Evolutionary conservation across 1,284 basidiomycete genomes (phyloP).

Genomic region (Moesziomyces globuligerus): DNA sequence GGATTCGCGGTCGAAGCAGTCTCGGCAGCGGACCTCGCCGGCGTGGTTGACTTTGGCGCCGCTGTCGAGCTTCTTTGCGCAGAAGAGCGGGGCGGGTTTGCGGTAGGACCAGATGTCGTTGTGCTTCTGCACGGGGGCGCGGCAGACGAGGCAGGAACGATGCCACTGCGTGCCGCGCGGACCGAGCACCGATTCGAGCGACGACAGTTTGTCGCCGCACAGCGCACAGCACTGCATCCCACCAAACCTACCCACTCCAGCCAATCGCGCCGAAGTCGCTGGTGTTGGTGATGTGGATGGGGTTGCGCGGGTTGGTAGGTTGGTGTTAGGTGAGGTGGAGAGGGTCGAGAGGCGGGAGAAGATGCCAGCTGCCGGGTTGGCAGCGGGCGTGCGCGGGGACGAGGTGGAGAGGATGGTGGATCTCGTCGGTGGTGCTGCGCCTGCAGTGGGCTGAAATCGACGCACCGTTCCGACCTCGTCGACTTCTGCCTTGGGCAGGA

Average conservation of each 20-base stretch:
- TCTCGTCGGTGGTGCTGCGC: conserved; percentile 47
- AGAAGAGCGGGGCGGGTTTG: conserved; percentile 1
- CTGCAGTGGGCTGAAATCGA: conserved; percentile 47
- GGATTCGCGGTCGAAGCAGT: conserved; percentile 46
- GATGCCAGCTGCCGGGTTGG: conserved; percentile 49
- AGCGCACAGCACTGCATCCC: conserved; percentile 50
- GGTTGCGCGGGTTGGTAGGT: too few species aligned
- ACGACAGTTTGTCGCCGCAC: conserved; percentile 43
- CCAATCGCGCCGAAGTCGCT: too few species aligned
- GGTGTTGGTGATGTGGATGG: neutral
- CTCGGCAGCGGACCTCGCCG: conserved; percentile 53
- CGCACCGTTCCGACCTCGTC: too few species aligned
- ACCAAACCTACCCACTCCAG: conserved; percentile 27
- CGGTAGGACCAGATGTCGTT: neutral
- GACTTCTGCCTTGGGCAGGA: neutral
- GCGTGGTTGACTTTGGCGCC: conserved; percentile 51
- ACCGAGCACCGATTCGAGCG: conserved; percentile 50
- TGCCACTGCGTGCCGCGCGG: conserved; percentile 55
- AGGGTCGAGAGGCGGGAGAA: conserved; percentile 28
- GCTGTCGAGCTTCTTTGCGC: conserved; percentile 51
- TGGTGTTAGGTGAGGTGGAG: conserved; percentile 11
- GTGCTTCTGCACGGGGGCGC: conserved; percentile 3
- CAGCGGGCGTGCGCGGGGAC: neutral
- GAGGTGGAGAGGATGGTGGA: conserved; percentile 20
- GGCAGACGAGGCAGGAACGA: conserved; percentile 45